These are phyloP conservation scores for Hymenochaete sp. DNA, from an alignment of 1,284 basidiomycete species.

Conservation along the genomic window DNA sequence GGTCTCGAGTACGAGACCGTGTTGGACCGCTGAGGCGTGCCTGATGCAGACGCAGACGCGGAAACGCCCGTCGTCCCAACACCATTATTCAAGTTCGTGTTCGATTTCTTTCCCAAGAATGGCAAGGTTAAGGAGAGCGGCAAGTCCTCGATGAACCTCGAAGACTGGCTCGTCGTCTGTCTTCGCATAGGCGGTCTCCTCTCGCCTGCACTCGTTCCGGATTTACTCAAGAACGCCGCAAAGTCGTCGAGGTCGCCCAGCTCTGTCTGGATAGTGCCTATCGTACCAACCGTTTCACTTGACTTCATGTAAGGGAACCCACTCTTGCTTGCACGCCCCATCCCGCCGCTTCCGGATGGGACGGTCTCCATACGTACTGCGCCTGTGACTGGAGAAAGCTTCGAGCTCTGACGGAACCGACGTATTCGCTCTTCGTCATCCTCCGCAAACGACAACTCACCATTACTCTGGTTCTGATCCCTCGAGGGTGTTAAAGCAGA, in stretches of 20 bases:
- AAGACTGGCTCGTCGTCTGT: slow-evolving; percentile 7
- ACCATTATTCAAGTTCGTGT: too few species aligned
- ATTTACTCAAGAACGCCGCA: not conserved
- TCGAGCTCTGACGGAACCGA: slow-evolving; percentile 6
- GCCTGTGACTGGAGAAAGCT: slow-evolving; percentile 6
- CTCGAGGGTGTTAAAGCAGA: not conserved
- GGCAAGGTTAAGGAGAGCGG: slow-evolving; percentile 39
- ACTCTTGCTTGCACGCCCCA: too few species aligned
- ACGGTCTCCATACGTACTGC: slow-evolving; percentile 7
- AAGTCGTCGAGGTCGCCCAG: not conserved
- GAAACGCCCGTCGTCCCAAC: too few species aligned
- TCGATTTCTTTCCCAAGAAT: slow-evolving; percentile 18
- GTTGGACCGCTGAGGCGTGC: slow-evolving; percentile 16
- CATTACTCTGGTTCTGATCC: not conserved
- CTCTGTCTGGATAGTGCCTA: slow-evolving; percentile 3
- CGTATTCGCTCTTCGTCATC: not conserved
- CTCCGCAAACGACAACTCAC: not conserved
- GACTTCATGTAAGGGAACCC: too few species aligned
- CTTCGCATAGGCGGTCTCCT: slow-evolving; percentile 25
- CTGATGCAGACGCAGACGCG: slow-evolving; percentile 26
- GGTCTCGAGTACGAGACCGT: slow-evolving; percentile 10
- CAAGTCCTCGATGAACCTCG: slow-evolving; percentile 12
- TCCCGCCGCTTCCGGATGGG: slow-evolving; percentile 2
- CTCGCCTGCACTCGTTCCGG: slow-evolving; percentile 16
- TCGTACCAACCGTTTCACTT: slow-evolving; percentile 5